Evolutionary conservation across 352 stramenopile species (phyloP).

Genomic region (Thraustochytrium striatum): DNA sequence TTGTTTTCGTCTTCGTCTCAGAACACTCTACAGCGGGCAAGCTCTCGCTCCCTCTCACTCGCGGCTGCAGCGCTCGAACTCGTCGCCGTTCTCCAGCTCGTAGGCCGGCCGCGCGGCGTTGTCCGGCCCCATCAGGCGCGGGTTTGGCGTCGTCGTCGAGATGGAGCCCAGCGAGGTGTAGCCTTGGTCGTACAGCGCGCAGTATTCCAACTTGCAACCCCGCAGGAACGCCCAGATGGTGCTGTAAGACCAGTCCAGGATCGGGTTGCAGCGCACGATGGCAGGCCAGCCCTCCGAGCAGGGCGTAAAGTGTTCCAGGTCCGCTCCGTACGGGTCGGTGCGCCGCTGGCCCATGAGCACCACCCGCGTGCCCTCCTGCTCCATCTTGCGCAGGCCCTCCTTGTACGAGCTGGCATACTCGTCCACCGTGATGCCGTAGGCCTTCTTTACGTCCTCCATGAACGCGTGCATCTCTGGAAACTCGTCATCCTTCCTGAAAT

Average conservation of each 20-base stretch:
- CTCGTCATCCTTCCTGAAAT: slow-evolving; percentile 80
- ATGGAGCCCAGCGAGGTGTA: slow-evolving; percentile 81
- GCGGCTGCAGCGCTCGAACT: slow-evolving; percentile 33
- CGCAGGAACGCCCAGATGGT: slow-evolving; percentile 82
- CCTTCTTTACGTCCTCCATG: slow-evolving; percentile 67
- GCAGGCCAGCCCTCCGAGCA: slow-evolving; percentile 79
- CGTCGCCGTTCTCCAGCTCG: slow-evolving; percentile 32
- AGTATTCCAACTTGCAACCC: slow-evolving; percentile 77
- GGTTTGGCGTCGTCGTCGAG: slow-evolving; percentile 76
- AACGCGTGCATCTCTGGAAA: slow-evolving; percentile 80
- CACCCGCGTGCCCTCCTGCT: slow-evolving; percentile 73
- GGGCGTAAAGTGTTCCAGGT: slow-evolving; percentile 74
- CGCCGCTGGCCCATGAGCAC: slow-evolving; percentile 81
- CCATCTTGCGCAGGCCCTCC: slow-evolving; percentile 77
- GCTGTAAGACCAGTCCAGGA: slow-evolving; percentile 77
- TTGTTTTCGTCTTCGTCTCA: too few species aligned
- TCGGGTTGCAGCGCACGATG: slow-evolving; percentile 80
- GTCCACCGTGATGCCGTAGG: slow-evolving; percentile 56
- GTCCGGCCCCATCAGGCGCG: slow-evolving; percentile 61
- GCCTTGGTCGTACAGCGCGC: slow-evolving; percentile 79
- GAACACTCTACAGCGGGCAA: too few species aligned
- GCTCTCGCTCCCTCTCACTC: too few species aligned
- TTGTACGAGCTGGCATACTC: slow-evolving; percentile 65
- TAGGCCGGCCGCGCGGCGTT: slow-evolving; percentile 1
- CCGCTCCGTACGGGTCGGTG: slow-evolving; percentile 74